These are phyloP conservation scores for Fonsecaea erecta DNA, from an alignment of 2,329 filamentous ascomycete species.

Conservation along the genomic window DNA sequence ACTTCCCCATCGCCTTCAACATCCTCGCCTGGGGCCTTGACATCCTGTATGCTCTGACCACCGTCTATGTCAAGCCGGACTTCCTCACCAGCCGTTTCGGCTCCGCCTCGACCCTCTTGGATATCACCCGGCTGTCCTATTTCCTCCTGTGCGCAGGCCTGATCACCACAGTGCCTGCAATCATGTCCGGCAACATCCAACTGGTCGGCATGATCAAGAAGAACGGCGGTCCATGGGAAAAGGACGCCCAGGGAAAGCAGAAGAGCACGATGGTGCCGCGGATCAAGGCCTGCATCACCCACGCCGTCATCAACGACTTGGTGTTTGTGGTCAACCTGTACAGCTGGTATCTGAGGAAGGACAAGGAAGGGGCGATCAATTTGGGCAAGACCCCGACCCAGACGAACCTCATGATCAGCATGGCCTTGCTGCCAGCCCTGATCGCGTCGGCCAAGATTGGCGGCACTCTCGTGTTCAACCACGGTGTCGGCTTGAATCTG, in stretches of 20 bases:
- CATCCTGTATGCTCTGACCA: conserved; percentile 37
- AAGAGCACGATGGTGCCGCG: conserved; percentile 38
- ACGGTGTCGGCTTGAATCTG: conserved; percentile 37
- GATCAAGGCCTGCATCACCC: conserved; percentile 38
- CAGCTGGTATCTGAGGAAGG: conserved; percentile 37
- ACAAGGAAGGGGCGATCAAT: conserved; percentile 33
- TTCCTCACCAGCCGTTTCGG: conserved; percentile 37
- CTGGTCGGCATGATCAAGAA: conserved; percentile 38
- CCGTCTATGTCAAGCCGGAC: conserved; percentile 32
- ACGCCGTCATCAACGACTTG: conserved; percentile 37
- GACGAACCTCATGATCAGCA: conserved; percentile 35
- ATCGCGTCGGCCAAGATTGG: conserved; percentile 34
- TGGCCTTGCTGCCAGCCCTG: conserved; percentile 31
- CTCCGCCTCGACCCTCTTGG: conserved; percentile 32
- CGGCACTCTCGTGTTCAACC: conserved; percentile 35
- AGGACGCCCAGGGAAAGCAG: conserved; percentile 35
- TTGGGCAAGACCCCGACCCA: conserved; percentile 32
- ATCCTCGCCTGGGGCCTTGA: conserved; percentile 37
- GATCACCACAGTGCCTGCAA: conserved; percentile 37
- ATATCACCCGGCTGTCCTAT: conserved; percentile 37
- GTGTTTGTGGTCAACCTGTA: conserved; percentile 37
- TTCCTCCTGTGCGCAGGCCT: conserved; percentile 37
- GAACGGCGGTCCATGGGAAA: conserved; percentile 39
- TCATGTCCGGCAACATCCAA: conserved; percentile 39
- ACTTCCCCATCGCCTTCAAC: conserved; percentile 40